Percentiles rank a stretch among this genome's conserved stretches.
phyloP scores from a whole-genome alignment of 1,284 basidiomycete genomes.

The Boletus sp. region DNA sequence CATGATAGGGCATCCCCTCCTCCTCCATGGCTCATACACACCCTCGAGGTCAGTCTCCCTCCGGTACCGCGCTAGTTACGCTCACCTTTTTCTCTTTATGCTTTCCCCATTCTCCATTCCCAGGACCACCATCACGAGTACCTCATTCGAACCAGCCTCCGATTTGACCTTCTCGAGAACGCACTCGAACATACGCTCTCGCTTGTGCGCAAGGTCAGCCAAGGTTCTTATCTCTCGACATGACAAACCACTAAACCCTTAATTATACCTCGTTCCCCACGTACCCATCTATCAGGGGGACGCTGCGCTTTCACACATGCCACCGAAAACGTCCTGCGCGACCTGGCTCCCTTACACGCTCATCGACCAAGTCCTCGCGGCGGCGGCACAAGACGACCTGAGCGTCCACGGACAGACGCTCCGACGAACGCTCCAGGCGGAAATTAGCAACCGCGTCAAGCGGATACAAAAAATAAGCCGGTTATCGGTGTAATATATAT shows the following conservation, averaged over 20 bases:
- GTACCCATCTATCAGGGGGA: conserved; percentile 40
- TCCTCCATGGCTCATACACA: conserved; percentile 80
- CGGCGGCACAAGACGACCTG: conserved; percentile 50
- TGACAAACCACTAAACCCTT: conserved; percentile 9
- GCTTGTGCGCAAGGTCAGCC: conserved; percentile 65
- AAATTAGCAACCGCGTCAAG: conserved; percentile 57
- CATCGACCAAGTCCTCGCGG: conserved; percentile 81
- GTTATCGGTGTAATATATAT: conserved; percentile 16
- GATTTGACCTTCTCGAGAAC: conserved; percentile 75
- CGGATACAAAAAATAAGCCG: conserved; percentile 57
- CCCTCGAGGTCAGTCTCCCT: conserved; percentile 53
- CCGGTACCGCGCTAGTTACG: conserved; percentile 10
- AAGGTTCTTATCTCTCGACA: conserved; percentile 2
- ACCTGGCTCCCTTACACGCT: conserved; percentile 84
- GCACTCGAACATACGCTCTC: conserved; percentile 72
- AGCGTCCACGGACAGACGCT: conserved; percentile 40
- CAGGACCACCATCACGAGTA: conserved; percentile 74
- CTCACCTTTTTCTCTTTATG: conserved; percentile 10
- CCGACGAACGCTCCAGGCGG: conserved; percentile 49
- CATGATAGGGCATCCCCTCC: conserved; percentile 59
- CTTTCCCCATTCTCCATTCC: neutral
- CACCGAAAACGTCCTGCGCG: conserved; percentile 51
- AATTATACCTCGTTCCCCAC: conserved; percentile 8
- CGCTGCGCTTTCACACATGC: conserved; percentile 50
- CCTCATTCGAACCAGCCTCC: conserved; percentile 69